These are phyloP conservation scores for Patellaria atrata DNA, from an alignment of 495 filamentous ascomycete genomes.

Conservation along the genomic window DNA sequence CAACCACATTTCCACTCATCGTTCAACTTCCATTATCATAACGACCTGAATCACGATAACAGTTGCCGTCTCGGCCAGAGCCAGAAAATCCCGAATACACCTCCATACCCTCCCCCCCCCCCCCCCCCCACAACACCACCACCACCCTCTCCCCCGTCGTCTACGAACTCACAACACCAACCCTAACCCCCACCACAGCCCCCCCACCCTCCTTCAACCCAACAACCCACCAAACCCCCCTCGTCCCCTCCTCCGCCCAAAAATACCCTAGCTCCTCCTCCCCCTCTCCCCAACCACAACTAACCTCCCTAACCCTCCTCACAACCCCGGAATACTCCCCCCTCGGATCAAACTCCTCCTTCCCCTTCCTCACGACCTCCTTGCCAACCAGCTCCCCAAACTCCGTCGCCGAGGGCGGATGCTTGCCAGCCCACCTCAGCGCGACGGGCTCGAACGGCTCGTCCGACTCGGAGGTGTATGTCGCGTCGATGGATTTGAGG, in stretches of 20 bases:
- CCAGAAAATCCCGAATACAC: neutral
- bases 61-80: too few relatives aligned
- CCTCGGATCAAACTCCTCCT: slow-evolving; percentile 45
- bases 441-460: slow-evolving; percentile 68
- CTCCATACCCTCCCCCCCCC: neutral
- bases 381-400: slow-evolving; percentile 17
- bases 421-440: slow-evolving; percentile 42
- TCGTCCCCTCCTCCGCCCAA: slow-evolving; percentile 42
- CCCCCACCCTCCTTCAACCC: slow-evolving; percentile 38
- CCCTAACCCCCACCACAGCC: slow-evolving; percentile 59
- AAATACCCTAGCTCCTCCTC: slow-evolving; percentile 64
- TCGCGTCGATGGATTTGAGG: slow-evolving; percentile 43
- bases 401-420: slow-evolving; percentile 15
- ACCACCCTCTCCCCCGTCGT: slow-evolving; percentile 28
- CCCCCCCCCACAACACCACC: slow-evolving; percentile 38
- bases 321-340: slow-evolving; percentile 45
- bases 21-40: too few relatives aligned
- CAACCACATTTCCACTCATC: slow-evolving; percentile 1
- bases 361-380: slow-evolving; percentile 37
- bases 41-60: too few relatives aligned
- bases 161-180: slow-evolving; percentile 50
- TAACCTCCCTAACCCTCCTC: slow-evolving; percentile 40
- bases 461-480: slow-evolving; percentile 68
- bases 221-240: slow-evolving; percentile 65
- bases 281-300: slow-evolving; percentile 24